These are phyloP conservation scores for Inonotus obliquus DNA, from an alignment of 1,284 basidiomycete genomes.

Conservation along the genomic window DNA sequence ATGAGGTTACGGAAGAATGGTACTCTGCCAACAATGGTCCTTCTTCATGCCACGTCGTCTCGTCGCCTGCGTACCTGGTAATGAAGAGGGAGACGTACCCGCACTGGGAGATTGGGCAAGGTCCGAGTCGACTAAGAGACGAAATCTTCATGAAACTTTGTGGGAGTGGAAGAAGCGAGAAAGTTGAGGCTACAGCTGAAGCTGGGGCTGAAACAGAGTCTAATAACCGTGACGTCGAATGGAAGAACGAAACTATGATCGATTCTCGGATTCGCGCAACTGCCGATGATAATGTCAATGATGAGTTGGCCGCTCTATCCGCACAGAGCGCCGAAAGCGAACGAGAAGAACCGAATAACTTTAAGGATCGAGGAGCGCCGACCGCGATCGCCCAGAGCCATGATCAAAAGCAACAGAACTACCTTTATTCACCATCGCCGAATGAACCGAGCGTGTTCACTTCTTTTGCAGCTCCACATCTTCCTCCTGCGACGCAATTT, in stretches of 20 bases:
- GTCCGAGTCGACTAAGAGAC: background rate
- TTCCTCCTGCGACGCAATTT: constrained; percentile 2
- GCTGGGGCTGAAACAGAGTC: background rate
- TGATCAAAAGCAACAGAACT: background rate
- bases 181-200: background rate
- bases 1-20: background rate
- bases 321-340: background rate
- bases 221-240: background rate
- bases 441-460: background rate
- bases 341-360: background rate
- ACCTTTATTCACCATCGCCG: background rate
- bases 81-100: background rate
- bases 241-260: background rate
- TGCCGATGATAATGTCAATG: no score
- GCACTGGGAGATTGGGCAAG: background rate
- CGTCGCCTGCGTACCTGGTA: background rate
- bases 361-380: background rate
- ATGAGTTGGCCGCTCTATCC: background rate
- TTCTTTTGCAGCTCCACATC: background rate
- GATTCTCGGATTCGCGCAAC: background rate
- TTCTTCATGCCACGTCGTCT: background rate
- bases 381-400: background rate
- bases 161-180: background rate
- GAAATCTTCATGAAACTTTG: background rate
- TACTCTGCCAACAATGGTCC: background rate